These are phyloP conservation scores for Domatiomyces globalis DNA, from an alignment of 2,329 filamentous ascomycete species.

Conservation along the genomic window DNA sequence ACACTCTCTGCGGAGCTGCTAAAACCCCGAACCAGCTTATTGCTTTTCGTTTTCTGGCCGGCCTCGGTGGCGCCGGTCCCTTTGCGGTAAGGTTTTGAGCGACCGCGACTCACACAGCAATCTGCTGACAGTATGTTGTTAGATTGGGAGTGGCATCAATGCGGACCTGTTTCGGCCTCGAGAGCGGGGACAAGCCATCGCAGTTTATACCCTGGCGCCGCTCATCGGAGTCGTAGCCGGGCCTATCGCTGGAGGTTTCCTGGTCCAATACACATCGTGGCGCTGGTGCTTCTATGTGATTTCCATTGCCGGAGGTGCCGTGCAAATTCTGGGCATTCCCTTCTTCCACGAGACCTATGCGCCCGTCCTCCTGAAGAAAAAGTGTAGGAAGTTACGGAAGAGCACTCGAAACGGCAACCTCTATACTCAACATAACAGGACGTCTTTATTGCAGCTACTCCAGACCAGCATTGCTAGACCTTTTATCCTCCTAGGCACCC, in stretches of 20 bases:
- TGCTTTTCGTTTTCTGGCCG: slow-evolving; percentile 44
- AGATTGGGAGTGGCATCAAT: slow-evolving; percentile 37
- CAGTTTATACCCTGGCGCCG: slow-evolving; percentile 49
- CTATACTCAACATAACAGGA: slow-evolving; percentile 25
- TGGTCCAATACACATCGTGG: slow-evolving; percentile 52
- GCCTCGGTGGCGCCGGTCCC: slow-evolving; percentile 44
- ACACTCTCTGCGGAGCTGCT: slow-evolving; percentile 45
- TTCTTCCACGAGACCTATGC: slow-evolving; percentile 53
- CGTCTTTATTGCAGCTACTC: slow-evolving; percentile 14
- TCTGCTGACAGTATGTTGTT: too few relatives aligned
- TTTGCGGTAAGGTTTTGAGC: too few relatives aligned
- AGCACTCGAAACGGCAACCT: slow-evolving; percentile 26
- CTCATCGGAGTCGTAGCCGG: slow-evolving; percentile 53
- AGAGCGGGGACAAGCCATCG: slow-evolving; percentile 48
- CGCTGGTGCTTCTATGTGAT: slow-evolving; percentile 60
- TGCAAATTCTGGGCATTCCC: slow-evolving; percentile 49
- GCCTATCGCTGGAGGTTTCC: slow-evolving; percentile 52
- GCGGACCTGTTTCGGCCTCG: slow-evolving; percentile 47
- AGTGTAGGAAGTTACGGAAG: slow-evolving; percentile 37
- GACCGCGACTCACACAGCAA: too few relatives aligned
- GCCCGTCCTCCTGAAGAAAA: slow-evolving; percentile 46
- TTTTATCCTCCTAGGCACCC: slow-evolving; percentile 37
- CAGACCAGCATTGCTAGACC: slow-evolving; percentile 37
- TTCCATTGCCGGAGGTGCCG: slow-evolving; percentile 45
- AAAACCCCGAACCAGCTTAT: slow-evolving; percentile 41